Conservation (phyloP, 148 eudicot species). For the Amaranthus cruentus region DNA sequence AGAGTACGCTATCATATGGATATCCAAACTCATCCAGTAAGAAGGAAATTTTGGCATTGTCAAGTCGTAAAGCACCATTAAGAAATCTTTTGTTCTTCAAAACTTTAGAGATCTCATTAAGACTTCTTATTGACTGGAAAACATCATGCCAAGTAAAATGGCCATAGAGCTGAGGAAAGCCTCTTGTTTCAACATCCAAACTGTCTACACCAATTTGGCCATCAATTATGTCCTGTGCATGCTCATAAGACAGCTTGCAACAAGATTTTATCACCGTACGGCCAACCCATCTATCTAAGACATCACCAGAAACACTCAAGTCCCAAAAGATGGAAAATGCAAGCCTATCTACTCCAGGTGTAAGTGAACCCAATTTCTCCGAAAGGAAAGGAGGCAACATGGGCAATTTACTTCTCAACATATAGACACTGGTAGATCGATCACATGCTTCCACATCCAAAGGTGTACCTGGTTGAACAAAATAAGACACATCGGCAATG, state of each 20-base stretch:
- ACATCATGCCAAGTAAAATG: slow-evolving; percentile 63
- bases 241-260: slow-evolving; percentile 88
- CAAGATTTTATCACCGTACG: slow-evolving; percentile 82
- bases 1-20: slow-evolving; percentile 59
- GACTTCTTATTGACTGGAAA: slow-evolving; percentile 47
- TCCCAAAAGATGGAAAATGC: slow-evolving; percentile 89
- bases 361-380: slow-evolving; percentile 76
- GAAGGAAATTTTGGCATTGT: slow-evolving; percentile 61
- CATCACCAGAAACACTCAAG: slow-evolving; percentile 48
- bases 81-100: slow-evolving; percentile 63
- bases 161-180: slow-evolving; percentile 54
- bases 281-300: slow-evolving; percentile 77
- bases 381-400: slow-evolving; percentile 83
- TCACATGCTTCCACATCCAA: slow-evolving; percentile 70
- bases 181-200: slow-evolving; percentile 17
- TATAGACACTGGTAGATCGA: slow-evolving; percentile 76
- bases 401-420: slow-evolving; percentile 54
- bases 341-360: slow-evolving; percentile 86
- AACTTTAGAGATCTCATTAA: slow-evolving; percentile 43
- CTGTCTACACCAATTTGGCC: slow-evolving; percentile 32
- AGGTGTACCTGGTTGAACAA: slow-evolving; percentile 72
- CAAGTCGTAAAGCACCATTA: slow-evolving; percentile 72
- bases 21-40: slow-evolving; percentile 64
- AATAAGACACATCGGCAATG: slow-evolving; percentile 85
- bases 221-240: slow-evolving; percentile 81